Base-by-base conservation (phyloP, 179 eudicot species). In the Beta macrorhiza region DNA sequence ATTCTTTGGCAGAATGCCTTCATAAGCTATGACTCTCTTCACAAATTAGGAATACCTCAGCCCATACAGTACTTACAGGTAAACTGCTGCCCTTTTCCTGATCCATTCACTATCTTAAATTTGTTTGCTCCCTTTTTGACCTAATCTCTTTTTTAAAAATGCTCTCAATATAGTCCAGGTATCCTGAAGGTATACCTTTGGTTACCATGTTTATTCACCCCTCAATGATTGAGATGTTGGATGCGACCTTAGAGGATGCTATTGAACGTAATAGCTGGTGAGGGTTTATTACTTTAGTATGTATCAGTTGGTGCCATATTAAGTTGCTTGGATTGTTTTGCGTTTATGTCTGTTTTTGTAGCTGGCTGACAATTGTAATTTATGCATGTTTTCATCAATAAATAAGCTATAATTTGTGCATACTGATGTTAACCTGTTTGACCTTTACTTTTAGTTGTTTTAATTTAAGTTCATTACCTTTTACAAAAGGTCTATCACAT, bases 51-150 rank as follows among this genome's bases (percentile, higher is more conserved):
- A 83, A 92, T 96, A 78, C 89, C 92, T 53, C 98, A 94, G 86
- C 98, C 99, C 68, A 81, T 87, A 83, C 98, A 96, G 87, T 96
- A 89, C 88, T 88, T 94, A 85, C 99, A 94, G 99, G 99, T 96
- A 92, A 75, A 81, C 81, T 75, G 56, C 78, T 55, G 52, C 76
- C 80, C 62, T 80, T 51, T 47, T 59, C 32, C 47, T 76, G 29
- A 78, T 73, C 6, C 32, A 53, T 72, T 51, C 3, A 67, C 45
- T 42, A 49, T 74, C 47, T 65, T 7, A 56, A 62, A 6, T 57
- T 22, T 56, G 49, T 47, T 22, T n/a, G 5, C 55, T 70, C 58
- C 65, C 25, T 72, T 68, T 73, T 53, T 45, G 12, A 58, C 56
- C 81, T 15, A 83, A 49, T 32, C 7, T 44, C 16, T 20, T 55